These are phyloP conservation scores for Stipa capillata DNA, from an alignment of 176 grass and related monocot species.

Conservation along the genomic window DNA sequence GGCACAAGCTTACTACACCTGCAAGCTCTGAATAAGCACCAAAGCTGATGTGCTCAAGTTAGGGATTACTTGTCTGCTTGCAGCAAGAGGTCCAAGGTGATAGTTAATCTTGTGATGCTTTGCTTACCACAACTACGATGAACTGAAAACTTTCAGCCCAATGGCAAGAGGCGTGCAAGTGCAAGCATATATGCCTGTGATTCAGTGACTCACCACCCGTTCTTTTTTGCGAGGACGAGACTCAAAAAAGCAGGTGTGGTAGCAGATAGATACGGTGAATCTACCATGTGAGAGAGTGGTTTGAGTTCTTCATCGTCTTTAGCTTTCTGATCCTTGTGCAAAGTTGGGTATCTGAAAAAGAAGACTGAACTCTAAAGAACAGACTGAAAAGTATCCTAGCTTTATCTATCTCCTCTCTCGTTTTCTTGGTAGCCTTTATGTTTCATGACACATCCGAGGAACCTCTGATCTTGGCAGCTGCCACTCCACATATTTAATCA, in stretches of 20 bases:
- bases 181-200: too few relatives aligned
- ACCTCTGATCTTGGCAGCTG: not conserved
- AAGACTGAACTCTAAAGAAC: not conserved
- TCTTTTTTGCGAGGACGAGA: constrained; percentile 8
- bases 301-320: not conserved
- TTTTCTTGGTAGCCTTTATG: not conserved
- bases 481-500: not conserved
- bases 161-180: not conserved
- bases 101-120: constrained; percentile 14
- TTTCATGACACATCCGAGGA: not conserved
- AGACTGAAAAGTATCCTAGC: not conserved
- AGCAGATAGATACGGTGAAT: not conserved
- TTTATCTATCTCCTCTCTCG: not conserved
- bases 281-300: not conserved
- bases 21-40: not conserved
- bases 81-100: not conserved
- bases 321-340: constrained; percentile 12
- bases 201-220: not conserved
- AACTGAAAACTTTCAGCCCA: not conserved
- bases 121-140: not conserved
- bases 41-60: not conserved
- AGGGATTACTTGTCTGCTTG: constrained; percentile 20
- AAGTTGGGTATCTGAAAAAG: not conserved
- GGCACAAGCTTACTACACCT: not conserved
- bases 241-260: not conserved